These are phyloP conservation scores for Rosa chinensis DNA, from an alignment of 306 rosid species.

Conservation along the genomic window DNA sequence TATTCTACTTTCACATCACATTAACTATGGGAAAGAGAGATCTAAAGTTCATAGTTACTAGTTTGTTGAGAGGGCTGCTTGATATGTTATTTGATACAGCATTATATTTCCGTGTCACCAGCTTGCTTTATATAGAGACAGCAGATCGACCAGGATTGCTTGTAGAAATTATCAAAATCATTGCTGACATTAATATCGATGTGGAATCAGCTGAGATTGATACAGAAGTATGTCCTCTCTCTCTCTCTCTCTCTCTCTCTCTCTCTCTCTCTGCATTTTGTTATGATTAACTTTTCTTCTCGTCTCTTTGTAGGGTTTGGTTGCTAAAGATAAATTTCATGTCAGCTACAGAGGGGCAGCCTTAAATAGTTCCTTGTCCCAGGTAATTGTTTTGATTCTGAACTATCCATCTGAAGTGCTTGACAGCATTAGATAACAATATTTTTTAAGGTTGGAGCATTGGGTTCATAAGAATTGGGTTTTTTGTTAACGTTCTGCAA, in stretches of 20 bases:
- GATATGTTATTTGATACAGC: conserved; percentile 25
- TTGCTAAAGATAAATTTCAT: conserved; percentile 90
- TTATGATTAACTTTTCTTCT: conserved; percentile 15
- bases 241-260: not conserved
- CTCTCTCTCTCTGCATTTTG: conserved; percentile 16
- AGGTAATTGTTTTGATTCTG: conserved; percentile 44
- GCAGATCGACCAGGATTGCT: conserved; percentile 92
- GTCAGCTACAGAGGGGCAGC: conserved; percentile 92
- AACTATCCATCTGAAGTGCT: not conserved
- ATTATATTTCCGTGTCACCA: conserved; percentile 27
- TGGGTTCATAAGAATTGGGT: not conserved
- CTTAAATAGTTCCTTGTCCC: conserved; percentile 75
- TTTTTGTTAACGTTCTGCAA: not conserved
- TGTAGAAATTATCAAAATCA: conserved; percentile 77
- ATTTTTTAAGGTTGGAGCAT: not conserved
- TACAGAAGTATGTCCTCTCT: conserved; percentile 58
- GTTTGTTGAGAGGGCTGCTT: conserved; percentile 17
- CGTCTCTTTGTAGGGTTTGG: conserved; percentile 64
- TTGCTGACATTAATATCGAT: conserved; percentile 86
- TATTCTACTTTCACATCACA: not conserved
- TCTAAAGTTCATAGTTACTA: conserved; percentile 15
- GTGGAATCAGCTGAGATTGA: conserved; percentile 96
- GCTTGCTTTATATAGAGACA: conserved; percentile 87
- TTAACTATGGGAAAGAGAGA: not conserved
- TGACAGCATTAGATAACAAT: not conserved